Evolutionary conservation across 2,329 filamentous ascomycete genomes (phyloP), one percentile per base, ranked within the genome.

Genomic region (Aspergillus nomiae): DNA sequence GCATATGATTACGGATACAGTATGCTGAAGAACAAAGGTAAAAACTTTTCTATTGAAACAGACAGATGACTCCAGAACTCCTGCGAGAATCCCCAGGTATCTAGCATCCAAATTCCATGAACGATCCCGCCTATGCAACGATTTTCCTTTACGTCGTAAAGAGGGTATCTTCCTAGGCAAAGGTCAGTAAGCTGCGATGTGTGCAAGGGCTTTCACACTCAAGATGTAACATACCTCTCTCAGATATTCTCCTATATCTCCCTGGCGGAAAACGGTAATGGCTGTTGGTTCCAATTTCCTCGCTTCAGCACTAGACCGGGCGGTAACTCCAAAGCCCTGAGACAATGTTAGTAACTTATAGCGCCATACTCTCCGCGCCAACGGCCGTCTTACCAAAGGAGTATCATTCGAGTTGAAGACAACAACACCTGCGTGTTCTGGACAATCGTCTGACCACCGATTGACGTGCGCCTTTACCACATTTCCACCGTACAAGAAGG

Each of bases 401-500:
- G 90, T 94, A 80, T 98, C 95, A 75, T 94, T 90, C 92, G 97
- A 96, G 73, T 87, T 90, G 81, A 92, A 89, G 26, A 99, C 91
- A 54, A 99, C 88, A 14, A 97, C 90, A 48, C 95, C 95, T 72
- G 93, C 90, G 79, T 98, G 94, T 80, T 96, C 93, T 0, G 94
- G 94, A 72, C 91, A 94, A 82, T 98, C 94, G 73, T 97, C 93
- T 46, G 89, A 91, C 89, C 91, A 94, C 65, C 93, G 83, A 24
- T 92, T 92, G 21, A 95, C 87, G 76, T 93, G 90, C 36, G 90
- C 90, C 78, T 92, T 92, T 70, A 96, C 87, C 58, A 96, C 85
- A 78, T 98, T 94, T 62, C 92, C 92, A 59, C 95, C 95, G 80
- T 98, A 99, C 54, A 99, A 82, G 78, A 96, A 98, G 1, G 95